Percentiles rank a stretch among this genome's conserved stretches.
These are phyloP conservation scores for Eucalyptus cloeziana DNA, from an alignment of 345 rosid species.

Conservation along the genomic window DNA sequence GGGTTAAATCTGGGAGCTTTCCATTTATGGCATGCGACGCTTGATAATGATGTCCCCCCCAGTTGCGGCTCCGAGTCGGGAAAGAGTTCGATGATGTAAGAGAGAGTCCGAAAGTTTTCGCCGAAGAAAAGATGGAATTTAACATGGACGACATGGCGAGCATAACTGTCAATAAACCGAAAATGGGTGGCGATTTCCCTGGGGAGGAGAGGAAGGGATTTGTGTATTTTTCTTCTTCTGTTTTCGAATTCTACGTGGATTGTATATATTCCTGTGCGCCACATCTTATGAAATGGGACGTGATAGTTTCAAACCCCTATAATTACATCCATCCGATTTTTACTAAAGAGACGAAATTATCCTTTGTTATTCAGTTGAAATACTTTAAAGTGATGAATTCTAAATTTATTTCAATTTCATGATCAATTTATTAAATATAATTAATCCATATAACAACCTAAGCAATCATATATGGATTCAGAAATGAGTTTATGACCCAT, in stretches of 20 bases:
- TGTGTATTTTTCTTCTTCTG: not conserved
- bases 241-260: not conserved
- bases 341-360: fast-evolving
- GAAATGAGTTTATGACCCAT: not conserved
- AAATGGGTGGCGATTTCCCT: not conserved
- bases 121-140: not conserved
- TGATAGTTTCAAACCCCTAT: not conserved
- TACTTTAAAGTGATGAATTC: not conserved
- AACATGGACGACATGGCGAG: not conserved
- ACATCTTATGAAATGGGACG: not conserved
- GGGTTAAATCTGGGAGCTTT: not conserved
- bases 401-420: not conserved
- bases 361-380: not conserved
- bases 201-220: not conserved
- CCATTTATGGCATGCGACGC: not conserved
- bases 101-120: not conserved
- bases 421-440: too few relatives aligned
- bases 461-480: fast-evolving
- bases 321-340: not conserved
- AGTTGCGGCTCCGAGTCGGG: not conserved
- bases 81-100: not conserved
- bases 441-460: not conserved
- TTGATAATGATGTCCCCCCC: not conserved
- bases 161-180: not conserved
- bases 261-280: not conserved